phyloP scores from a whole-genome alignment of 2,329 filamentous ascomycete genomes.

The Pseudogymnoascus sp. region DNA sequence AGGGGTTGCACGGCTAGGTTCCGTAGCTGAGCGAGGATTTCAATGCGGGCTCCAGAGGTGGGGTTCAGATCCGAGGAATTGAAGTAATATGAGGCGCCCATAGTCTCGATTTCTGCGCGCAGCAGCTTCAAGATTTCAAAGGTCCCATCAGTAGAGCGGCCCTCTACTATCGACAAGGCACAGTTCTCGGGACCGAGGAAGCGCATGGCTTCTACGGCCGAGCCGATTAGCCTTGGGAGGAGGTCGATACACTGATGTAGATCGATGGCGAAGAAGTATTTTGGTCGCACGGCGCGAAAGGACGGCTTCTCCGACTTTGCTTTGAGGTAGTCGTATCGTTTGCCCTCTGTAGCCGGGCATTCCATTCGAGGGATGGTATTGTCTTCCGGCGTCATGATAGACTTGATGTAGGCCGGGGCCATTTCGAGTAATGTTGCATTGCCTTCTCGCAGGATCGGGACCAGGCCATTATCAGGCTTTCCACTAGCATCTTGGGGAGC shows the following conservation, averaged over 20 bases:
- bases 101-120: conserved; percentile 32
- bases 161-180: conserved; percentile 50
- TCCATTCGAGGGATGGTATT: neutral
- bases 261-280: conserved; percentile 48
- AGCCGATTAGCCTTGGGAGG: conserved; percentile 46
- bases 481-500: neutral
- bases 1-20: conserved; percentile 47
- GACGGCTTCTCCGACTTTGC: neutral
- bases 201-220: conserved; percentile 41
- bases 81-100: conserved; percentile 39
- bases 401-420: conserved; percentile 1
- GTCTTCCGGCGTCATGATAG: conserved; percentile 13
- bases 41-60: conserved; percentile 37
- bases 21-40: conserved; percentile 42
- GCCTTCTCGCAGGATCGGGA: neutral
- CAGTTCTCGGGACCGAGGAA: conserved; percentile 43
- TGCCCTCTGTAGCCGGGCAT: neutral
- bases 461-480: too few relatives aligned
- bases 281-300: neutral
- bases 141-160: conserved; percentile 49
- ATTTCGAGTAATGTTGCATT: neutral
- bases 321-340: conserved; percentile 12
- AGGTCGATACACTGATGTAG: conserved; percentile 39
- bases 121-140: conserved; percentile 42
- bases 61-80: conserved; percentile 39